A percentile compares a stretch with the other conserved stretches of the same genome.
Conservation (phyloP, 1,139 yeast species). For the Zygotorulaspora mrakii region DNA sequence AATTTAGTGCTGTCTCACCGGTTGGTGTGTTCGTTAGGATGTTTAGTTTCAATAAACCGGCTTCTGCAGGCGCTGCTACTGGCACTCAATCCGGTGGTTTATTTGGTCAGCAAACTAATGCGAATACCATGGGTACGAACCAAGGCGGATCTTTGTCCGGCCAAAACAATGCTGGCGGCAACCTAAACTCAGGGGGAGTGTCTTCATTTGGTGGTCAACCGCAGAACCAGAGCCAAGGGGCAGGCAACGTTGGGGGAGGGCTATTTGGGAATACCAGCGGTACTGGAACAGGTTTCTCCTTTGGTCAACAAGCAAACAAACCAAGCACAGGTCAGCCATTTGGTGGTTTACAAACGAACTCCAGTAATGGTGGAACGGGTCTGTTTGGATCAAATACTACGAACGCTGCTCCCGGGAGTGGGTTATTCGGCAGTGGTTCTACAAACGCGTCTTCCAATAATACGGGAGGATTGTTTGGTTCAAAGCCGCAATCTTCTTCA, state of each 20-base stretch:
- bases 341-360: constrained; percentile 26
- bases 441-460: constrained; percentile 4
- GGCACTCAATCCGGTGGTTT: constrained; percentile 22
- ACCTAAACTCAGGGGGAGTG: constrained; percentile 7
- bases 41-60: constrained; percentile 27
- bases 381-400: constrained; percentile 27
- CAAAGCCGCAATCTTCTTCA: constrained; percentile 14
- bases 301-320: constrained; percentile 25
- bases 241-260: no score
- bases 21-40: constrained; percentile 1
- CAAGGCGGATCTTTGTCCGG: constrained; percentile 11
- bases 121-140: constrained; percentile 8
- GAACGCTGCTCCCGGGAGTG: constrained; percentile 12
- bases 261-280: constrained; percentile 9
- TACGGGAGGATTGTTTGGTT: constrained; percentile 32
- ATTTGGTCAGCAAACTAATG: constrained; percentile 31
- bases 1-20: no score
- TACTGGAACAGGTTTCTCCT: constrained; percentile 31
- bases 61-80: constrained; percentile 32
- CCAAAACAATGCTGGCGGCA: constrained; percentile 10
- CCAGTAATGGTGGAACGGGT: constrained; percentile 26
- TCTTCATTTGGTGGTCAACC: constrained; percentile 36
- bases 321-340: constrained; percentile 23
- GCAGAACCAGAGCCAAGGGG: constrained; percentile 18
- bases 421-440: constrained; percentile 31